phyloP scores from a whole-genome alignment of 495 filamentous ascomycete species.

The Hypoxylon trugodes region DNA sequence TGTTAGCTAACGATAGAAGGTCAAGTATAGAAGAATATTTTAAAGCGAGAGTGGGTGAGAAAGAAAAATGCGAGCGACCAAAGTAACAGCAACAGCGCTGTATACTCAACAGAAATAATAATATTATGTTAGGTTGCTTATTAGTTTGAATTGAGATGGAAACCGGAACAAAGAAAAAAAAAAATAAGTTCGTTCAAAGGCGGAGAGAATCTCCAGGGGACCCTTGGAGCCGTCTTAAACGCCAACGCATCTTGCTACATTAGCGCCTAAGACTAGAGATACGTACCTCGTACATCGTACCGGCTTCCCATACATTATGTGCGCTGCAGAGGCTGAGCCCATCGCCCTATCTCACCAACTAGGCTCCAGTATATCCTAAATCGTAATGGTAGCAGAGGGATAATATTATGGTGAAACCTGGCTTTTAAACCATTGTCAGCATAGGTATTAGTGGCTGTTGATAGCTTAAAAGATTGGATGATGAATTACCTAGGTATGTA shows the following conservation, averaged over 20 bases:
- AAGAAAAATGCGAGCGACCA: slow-evolving; percentile 6
- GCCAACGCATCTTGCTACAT: slow-evolving; percentile 43
- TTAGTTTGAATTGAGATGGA: slow-evolving; percentile 19
- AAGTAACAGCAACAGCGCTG: slow-evolving; percentile 4
- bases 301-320: slow-evolving; percentile 3
- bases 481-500: slow-evolving; percentile 24
- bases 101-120: slow-evolving; percentile 21
- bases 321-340: slow-evolving; percentile 11
- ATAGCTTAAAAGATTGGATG: background rate
- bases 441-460: background rate
- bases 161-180: slow-evolving; percentile 20
- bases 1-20: slow-evolving; percentile 4
- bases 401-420: background rate
- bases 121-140: slow-evolving; percentile 16
- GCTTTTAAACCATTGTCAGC: background rate
- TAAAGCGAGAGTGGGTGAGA: slow-evolving; percentile 22
- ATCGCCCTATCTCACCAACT: slow-evolving; percentile 9
- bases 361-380: slow-evolving; percentile 11
- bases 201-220: slow-evolving; percentile 18
- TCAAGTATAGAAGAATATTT: slow-evolving; percentile 9
- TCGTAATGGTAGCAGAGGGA: background rate
- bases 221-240: slow-evolving; percentile 35
- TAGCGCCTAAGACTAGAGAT: slow-evolving; percentile 34
- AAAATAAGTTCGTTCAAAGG: slow-evolving; percentile 28
- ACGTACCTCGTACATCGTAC: slow-evolving; percentile 32